Conservation (phyloP, 306 rosid genomes). For the Parietaria judaica region DNA sequence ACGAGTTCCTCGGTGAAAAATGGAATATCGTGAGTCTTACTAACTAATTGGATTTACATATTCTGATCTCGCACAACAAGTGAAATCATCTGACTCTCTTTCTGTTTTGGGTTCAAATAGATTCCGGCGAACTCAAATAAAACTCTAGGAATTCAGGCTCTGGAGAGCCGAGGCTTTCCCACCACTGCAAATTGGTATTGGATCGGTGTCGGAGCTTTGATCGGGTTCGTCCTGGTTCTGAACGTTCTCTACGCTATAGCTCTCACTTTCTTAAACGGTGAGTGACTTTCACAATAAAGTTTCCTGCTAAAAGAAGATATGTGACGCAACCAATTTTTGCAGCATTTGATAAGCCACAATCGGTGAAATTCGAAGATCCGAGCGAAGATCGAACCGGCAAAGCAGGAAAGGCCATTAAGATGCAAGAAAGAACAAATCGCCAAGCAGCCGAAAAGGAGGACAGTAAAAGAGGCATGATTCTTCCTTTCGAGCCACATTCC, state of each 20-base stretch:
- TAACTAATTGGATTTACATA: not conserved
- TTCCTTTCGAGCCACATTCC: constrained; percentile 30
- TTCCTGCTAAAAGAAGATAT: too few species aligned
- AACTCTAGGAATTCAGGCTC: constrained; percentile 24
- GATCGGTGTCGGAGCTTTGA: constrained; percentile 55
- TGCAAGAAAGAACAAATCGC: not conserved
- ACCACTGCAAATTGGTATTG: constrained; percentile 48
- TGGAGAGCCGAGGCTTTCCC: constrained; percentile 43
- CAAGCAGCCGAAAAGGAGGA: not conserved
- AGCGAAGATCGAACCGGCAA: not conserved
- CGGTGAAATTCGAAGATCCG: constrained; percentile 5
- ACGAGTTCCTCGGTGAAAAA: constrained; percentile 51
- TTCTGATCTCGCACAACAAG: not conserved
- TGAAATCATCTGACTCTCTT: not conserved
- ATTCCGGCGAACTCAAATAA: constrained; percentile 17
- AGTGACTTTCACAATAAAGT: not conserved
- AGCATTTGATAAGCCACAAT: constrained; percentile 2
- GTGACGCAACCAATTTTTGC: not conserved
- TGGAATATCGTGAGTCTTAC: constrained; percentile 47
- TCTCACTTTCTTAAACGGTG: constrained; percentile 44
- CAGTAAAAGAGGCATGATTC: constrained; percentile 20
- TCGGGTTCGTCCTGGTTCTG: constrained; percentile 37
- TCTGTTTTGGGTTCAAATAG: constrained; percentile 15
- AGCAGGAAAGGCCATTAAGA: not conserved
- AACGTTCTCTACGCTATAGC: constrained; percentile 37